Base-by-base conservation (phyloP, 176 grass and related monocot genomes). In the Stipa capillata region DNA sequence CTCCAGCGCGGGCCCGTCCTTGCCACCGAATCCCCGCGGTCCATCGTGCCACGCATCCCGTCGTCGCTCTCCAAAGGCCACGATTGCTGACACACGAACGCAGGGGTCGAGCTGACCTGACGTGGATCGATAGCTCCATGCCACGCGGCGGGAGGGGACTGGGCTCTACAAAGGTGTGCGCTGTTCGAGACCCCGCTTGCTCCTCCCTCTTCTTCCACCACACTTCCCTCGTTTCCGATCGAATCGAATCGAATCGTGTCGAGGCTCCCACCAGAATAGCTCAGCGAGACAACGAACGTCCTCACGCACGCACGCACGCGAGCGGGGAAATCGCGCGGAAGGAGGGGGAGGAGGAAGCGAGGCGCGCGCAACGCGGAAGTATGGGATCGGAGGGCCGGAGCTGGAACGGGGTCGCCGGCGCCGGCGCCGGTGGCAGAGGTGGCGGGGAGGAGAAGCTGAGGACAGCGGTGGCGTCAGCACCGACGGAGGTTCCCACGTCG, bases 311-410 rank as follows among this genome's bases (percentile, higher is more conserved):
- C 53, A 5, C 60, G 52, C 58, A 25, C 25, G n/a, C 29, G 37
- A 13, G 47, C 29, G 17, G 34, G 5, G 33, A 51, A 76, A 74
- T 72, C 74, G 54, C 28, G 1, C 36, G 7, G 35, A 72, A 4
- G 49, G 32, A 11, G 51, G n/a, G n/a, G n/a, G n/a, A n/a, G n/a
- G n/a, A n/a, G n/a, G n/a, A n/a, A n/a, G n/a, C n/a, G 3, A 49
- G 6, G 18, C 11, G 18, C 41, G 5, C 18, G 76, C 24, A n/a
- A 27, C 52, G 32, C 32, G 51, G 33, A n/a, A 71, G 20, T 5
- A 91, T 91, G 85, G 85, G 85, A 35, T 87, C 89, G 49, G 89
- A 91, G 25, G 82, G 86, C 4, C 72, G 73, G 50, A 37, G 51
- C 78, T 91, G 43, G 52, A 82, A 74, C 68, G 37, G 74, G 16